These are phyloP conservation scores for Blechomonas ayalai DNA, from an alignment of 208 protist species.

Conservation along the genomic window DNA sequence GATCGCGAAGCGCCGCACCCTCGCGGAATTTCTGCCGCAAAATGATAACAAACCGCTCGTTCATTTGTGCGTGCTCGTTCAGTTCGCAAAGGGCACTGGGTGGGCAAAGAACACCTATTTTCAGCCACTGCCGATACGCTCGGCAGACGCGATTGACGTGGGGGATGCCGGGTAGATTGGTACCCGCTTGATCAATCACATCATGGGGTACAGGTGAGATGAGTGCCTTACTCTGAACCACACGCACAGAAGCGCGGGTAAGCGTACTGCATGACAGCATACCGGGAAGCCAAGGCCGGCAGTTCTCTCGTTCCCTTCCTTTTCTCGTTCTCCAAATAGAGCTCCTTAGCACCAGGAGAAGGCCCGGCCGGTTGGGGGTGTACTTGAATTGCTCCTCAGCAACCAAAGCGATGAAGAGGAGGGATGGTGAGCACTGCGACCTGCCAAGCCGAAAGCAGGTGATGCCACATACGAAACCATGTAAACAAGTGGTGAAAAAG, in stretches of 20 bases:
- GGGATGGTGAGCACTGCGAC: no score
- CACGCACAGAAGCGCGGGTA: slow-evolving; percentile 11
- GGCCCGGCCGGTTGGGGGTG: no score
- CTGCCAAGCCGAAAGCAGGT: no score
- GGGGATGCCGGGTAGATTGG: slow-evolving; percentile 68
- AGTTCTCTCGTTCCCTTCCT: neutral
- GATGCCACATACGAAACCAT: no score
- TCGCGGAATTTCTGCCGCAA: slow-evolving; percentile 85
- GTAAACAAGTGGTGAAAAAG: no score
- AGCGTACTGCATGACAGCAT: slow-evolving; percentile 13
- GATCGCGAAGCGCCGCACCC: slow-evolving; percentile 58
- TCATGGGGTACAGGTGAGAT: slow-evolving; percentile 24
- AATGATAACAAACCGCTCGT: slow-evolving; percentile 84
- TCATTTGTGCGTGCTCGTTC: slow-evolving; percentile 87
- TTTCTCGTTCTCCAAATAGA: no score
- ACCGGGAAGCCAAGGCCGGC: neutral
- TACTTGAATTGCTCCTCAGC: no score
- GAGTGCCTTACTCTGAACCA: slow-evolving; percentile 58
- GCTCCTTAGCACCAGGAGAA: no score
- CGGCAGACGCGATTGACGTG: slow-evolving; percentile 70
- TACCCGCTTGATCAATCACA: slow-evolving; percentile 61
- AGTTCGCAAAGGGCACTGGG: slow-evolving; percentile 68
- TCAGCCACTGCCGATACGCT: slow-evolving; percentile 81
- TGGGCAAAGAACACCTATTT: slow-evolving; percentile 78
- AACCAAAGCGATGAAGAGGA: no score